phyloP scores from a whole-genome alignment of 352 stramenopile species.

The Phytophthora agathidicida region DNA sequence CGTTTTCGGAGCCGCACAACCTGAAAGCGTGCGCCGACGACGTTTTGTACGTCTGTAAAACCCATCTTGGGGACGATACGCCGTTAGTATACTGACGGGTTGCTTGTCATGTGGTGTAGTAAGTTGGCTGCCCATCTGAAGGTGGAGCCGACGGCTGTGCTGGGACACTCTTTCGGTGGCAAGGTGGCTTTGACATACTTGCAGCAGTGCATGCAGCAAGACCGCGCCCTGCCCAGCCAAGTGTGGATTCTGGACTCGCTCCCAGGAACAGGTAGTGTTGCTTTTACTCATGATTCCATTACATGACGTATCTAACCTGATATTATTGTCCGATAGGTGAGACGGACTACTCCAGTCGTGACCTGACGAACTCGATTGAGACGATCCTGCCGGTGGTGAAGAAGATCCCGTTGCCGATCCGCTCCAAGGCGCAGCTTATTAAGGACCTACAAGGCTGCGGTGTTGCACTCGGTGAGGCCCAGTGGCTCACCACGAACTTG shows the following conservation, averaged over 20 bases:
- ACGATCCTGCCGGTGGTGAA: constrained; percentile 72
- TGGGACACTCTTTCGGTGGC: constrained; percentile 82
- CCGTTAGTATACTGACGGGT: not conserved
- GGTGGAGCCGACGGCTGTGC: constrained; percentile 60
- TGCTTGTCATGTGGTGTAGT: constrained; percentile 22
- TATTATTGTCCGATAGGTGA: constrained; percentile 26
- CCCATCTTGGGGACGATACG: too few species aligned
- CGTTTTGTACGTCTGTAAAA: constrained; percentile 64
- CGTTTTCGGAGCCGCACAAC: constrained; percentile 64
- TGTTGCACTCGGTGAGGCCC: constrained; percentile 64
- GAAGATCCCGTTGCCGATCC: constrained; percentile 74
- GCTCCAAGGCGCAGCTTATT: constrained; percentile 71
- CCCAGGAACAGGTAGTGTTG: constrained; percentile 57
- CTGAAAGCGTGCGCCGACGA: constrained; percentile 72
- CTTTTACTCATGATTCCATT: not conserved
- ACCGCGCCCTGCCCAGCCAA: constrained; percentile 47
- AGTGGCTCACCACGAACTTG: constrained; percentile 87
- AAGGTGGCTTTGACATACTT: constrained; percentile 82
- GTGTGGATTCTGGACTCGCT: constrained; percentile 80
- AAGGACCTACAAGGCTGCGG: constrained; percentile 66
- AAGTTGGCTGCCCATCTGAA: constrained; percentile 55
- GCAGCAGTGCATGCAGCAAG: constrained; percentile 52
- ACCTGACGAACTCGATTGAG: constrained; percentile 74
- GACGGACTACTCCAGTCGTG: constrained; percentile 69
- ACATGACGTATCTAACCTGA: not conserved